phyloP scores from a whole-genome alignment of 495 filamentous ascomycete genomes.

The Aspergillus haitiensis region DNA sequence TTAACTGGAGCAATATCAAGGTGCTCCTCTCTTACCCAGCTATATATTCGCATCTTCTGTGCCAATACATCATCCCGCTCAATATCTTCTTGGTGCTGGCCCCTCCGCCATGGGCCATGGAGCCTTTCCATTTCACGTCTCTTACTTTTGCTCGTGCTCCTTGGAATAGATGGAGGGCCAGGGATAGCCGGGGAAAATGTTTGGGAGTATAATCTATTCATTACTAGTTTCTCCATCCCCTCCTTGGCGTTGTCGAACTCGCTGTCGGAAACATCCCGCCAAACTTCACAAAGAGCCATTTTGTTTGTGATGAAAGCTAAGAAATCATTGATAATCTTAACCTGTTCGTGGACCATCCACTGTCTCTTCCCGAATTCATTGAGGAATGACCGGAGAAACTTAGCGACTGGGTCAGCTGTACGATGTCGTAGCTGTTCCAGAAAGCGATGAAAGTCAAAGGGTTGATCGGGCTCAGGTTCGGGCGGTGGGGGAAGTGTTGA shows the following conservation, averaged over 20 bases:
- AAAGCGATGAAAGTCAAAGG: conserved; percentile 98
- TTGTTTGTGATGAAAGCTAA: conserved; percentile 97
- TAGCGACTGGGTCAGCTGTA: conserved; percentile 93
- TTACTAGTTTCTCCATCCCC: conserved; percentile 99
- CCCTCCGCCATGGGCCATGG: conserved; percentile 77
- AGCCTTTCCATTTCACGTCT: conserved; percentile 65
- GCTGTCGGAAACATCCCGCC: conserved; percentile 90
- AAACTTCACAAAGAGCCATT: conserved; percentile 98
- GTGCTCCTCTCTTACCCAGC: conserved; percentile 92
- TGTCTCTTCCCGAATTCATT: conserved; percentile 95
- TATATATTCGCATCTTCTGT: conserved; percentile 95
- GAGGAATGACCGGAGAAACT: conserved; percentile 91
- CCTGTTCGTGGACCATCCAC: conserved; percentile 99
- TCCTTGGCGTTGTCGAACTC: conserved; percentile 98
- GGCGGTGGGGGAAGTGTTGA: conserved; percentile 68
- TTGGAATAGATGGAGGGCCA: conserved; percentile 67
- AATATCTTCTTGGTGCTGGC: conserved; percentile 98
- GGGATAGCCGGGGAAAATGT: conserved; percentile 95
- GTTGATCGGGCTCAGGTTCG: conserved; percentile 82
- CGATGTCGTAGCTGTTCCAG: conserved; percentile 92
- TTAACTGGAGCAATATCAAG: conserved; percentile 88
- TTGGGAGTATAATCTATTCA: conserved; percentile 96
- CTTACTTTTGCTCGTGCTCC: conserved; percentile 63
- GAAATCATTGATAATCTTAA: conserved; percentile 97
- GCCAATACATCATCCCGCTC: conserved; percentile 92